phyloP scores from a whole-genome alignment of 2,329 filamentous ascomycete genomes.

The Diplodia intermedia region DNA sequence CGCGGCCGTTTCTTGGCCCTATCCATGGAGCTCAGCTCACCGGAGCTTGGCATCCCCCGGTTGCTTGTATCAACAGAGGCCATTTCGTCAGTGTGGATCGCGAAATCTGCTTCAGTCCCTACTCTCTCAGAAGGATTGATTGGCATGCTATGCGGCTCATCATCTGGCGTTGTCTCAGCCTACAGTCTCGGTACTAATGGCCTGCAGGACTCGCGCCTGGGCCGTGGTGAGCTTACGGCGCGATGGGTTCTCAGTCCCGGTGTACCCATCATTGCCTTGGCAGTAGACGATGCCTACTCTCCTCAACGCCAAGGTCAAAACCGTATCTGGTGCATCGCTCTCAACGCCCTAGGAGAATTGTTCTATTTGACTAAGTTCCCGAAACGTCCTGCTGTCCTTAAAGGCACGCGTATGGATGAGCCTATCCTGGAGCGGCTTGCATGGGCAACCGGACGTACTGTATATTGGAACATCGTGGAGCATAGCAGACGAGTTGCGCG shows the following conservation, averaged over 20 bases:
- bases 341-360: conserved; percentile 92
- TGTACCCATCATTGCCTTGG: conserved; percentile 85
- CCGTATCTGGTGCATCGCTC: conserved; percentile 86
- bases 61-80: conserved; percentile 74
- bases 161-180: conserved; percentile 79
- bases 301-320: conserved; percentile 70
- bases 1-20: conserved; percentile 75
- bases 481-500: conserved; percentile 74
- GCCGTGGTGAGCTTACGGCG: conserved; percentile 78
- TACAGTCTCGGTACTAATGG: conserved; percentile 74
- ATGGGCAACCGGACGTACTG: conserved; percentile 80
- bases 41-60: conserved; percentile 76
- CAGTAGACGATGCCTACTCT: conserved; percentile 83
- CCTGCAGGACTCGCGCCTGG: conserved; percentile 67
- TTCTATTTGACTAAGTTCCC: conserved; percentile 82
- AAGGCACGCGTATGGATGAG: conserved; percentile 59
- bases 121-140: conserved; percentile 76
- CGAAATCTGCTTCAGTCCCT: conserved; percentile 77
- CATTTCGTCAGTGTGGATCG: conserved; percentile 85
- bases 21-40: conserved; percentile 66
- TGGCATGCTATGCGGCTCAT: conserved; percentile 83
- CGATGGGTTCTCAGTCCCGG: conserved; percentile 92
- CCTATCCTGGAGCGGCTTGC: conserved; percentile 65
- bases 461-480: conserved; percentile 82
- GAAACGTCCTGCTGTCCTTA: conserved; percentile 58